Evolutionary conservation across 345 rosid genomes (phyloP), one percentile per base, ranked within the genome.

Genomic region (Syzygium grande): DNA sequence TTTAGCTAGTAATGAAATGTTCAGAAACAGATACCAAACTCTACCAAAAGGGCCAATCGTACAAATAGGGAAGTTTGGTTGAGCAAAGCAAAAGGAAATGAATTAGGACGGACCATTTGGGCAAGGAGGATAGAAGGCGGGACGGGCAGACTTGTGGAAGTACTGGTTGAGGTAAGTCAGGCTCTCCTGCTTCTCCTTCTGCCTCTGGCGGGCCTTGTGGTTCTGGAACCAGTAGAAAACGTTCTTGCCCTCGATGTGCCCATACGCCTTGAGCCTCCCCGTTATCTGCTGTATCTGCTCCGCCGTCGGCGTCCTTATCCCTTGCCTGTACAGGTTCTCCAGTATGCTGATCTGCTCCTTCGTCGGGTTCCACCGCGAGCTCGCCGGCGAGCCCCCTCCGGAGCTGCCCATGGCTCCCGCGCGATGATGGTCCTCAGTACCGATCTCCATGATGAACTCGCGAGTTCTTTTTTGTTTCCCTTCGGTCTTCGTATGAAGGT

Each of bases 161-260:
- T 88, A 90, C 27, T 94, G 94, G 88, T 90, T 94, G 91, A 94
- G 85, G 87, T 91, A 91, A 85, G 94, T 93, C 88, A 94, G 59
- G 90, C 91, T 94, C 54, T 96, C 96, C 88, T 95, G 96, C 89
- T 94, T 96, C 91, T 94, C 98, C 91, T 95, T 96, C 91, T 96
- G 99, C 61, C 99, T 93, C 87, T 94, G 99, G 73, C 99, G 93
- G 38, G 99, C 99, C 92, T 96, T 96, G 51, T 98, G 99, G 93
- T 98, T 98, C 87, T 98, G 99, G 84, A 98, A 98, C 99, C 99
- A 96, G 84, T 98, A 98, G 68, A 98, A 98, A 43, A 98, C 99
- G 90, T 98, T 98, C 89, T 98, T 96, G n/a, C 99, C 99, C 91
- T 98, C 99, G 68, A 98, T 98, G 85, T 93, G 94, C n/a, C 99